Base-by-base conservation (phyloP, 441 rosid species). In the Corymbia citriodora region DNA sequence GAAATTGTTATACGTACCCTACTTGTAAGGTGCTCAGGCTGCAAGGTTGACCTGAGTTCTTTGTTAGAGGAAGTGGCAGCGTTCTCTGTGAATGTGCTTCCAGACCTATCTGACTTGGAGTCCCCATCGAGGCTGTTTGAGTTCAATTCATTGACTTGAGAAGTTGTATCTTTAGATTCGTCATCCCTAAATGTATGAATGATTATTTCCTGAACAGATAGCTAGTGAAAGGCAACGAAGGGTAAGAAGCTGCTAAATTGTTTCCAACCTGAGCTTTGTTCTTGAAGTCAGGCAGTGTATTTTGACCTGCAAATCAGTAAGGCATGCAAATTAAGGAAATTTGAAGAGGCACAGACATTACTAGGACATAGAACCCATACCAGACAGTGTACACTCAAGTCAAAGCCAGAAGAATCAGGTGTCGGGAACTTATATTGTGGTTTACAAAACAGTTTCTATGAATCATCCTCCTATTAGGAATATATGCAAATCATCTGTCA, bases 231-330 rank as follows among this genome's bases (percentile, higher is more conserved):
- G 88, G 63, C 61, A 16, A 14, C 49, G 87, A 52, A 54, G 25
- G 36, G 33, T 65, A 90, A 87, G 45, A 81, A 87, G 33, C 87
- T 55, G 50, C 50, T 50, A 52, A 3, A 87, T 81, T 65, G 88
- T 48, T 87, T 89, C 88, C 93, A 70, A 96, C 98, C 96, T 93
- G 45, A 89, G 93, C 59, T 92, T 91, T 90, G 91, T 54, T 89
- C 91, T 94, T 90, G 98, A 96, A 88, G 96, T 94, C 89, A 93
- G 90, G 91, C 96, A 94, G 45, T 95, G 95, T 89, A 95, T 92
- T 88, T 92, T 94, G 88, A 94, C 90, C 98, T 95, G 95, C 53
- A 92, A 92, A 90, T 89, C 36, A 88, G 79, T 61, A 36, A 63
- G 36, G 72, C 50, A 74, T 65, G 7, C 65, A 74, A 61, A 85